Evolutionary conservation across 352 stramenopile species (phyloP).

Genomic region (Globisporangium takayamanum): DNA sequence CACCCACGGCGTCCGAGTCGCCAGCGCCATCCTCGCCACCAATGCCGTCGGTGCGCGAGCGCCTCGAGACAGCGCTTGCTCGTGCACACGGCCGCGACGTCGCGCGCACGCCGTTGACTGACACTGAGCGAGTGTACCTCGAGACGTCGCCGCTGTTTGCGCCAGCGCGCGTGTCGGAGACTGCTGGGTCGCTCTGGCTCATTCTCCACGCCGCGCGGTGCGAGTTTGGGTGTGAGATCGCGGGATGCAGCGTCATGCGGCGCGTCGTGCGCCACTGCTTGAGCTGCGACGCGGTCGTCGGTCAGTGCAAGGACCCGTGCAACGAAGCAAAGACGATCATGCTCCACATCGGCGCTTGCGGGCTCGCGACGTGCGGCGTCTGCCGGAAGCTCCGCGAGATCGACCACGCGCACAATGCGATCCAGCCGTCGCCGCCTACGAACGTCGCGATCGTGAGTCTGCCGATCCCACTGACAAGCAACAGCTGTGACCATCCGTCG

Average conservation of each 20-base stretch:
- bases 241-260: constrained; percentile 60
- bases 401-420: constrained; percentile 53
- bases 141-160: constrained; percentile 50
- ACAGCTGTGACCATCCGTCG: neutral
- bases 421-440: constrained; percentile 23
- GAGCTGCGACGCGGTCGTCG: constrained; percentile 48
- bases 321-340: constrained; percentile 79
- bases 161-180: constrained; percentile 41
- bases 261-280: constrained; percentile 62
- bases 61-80: constrained; percentile 18
- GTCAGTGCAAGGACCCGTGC: constrained; percentile 56
- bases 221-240: constrained; percentile 43
- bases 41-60: constrained; percentile 12
- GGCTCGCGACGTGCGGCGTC: constrained; percentile 35
- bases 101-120: constrained; percentile 22
- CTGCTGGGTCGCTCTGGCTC: constrained; percentile 64
- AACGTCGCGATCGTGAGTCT: constrained; percentile 1
- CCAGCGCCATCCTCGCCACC: neutral
- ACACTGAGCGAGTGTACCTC: constrained; percentile 43
- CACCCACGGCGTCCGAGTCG: neutral
- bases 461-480: constrained; percentile 7
- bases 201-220: constrained; percentile 47
- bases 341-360: constrained; percentile 58
- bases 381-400: constrained; percentile 67
- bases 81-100: constrained; percentile 1